These are phyloP conservation scores for Kappamyces sp. DNA, from an alignment of 192 early-diverging fungal species.

Conservation along the genomic window DNA sequence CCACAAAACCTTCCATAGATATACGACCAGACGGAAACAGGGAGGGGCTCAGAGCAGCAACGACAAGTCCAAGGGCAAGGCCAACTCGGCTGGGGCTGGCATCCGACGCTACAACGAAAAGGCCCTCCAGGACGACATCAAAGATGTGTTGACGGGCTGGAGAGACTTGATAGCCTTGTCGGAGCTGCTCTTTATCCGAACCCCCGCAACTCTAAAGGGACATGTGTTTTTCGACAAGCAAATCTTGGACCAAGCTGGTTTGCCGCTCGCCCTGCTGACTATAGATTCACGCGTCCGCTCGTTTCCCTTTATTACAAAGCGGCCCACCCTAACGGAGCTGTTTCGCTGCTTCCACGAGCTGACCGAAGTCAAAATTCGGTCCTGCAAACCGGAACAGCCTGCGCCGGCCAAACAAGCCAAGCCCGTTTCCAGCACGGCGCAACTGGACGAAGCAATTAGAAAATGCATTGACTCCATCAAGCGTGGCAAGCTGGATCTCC, in stretches of 20 bases:
- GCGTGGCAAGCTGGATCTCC: conserved; percentile 8
- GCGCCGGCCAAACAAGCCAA: neutral
- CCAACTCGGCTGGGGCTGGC: conserved; percentile 83
- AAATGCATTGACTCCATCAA: conserved; percentile 14
- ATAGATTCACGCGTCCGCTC: conserved; percentile 49
- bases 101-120: conserved; percentile 88
- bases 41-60: conserved; percentile 81
- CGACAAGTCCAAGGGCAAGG: conserved; percentile 72
- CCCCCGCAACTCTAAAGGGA: conserved; percentile 32
- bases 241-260: conserved; percentile 10
- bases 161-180: conserved; percentile 50
- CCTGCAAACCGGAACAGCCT: conserved; percentile 8
- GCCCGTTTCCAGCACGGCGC: conserved; percentile 20
- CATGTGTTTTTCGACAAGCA: conserved; percentile 33
- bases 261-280: too few species aligned
- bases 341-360: conserved; percentile 61
- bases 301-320: conserved; percentile 72
- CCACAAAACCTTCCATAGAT: conserved; percentile 93
- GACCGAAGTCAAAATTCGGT: conserved; percentile 47
- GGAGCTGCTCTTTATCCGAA: conserved; percentile 72
- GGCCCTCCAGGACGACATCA: conserved; percentile 69
- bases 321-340: conserved; percentile 71
- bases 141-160: conserved; percentile 69
- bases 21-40: conserved; percentile 93
- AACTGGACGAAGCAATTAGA: conserved; percentile 13